Conservation (phyloP, 2,329 filamentous ascomycete species). For the Aspergillus sergii region DNA sequence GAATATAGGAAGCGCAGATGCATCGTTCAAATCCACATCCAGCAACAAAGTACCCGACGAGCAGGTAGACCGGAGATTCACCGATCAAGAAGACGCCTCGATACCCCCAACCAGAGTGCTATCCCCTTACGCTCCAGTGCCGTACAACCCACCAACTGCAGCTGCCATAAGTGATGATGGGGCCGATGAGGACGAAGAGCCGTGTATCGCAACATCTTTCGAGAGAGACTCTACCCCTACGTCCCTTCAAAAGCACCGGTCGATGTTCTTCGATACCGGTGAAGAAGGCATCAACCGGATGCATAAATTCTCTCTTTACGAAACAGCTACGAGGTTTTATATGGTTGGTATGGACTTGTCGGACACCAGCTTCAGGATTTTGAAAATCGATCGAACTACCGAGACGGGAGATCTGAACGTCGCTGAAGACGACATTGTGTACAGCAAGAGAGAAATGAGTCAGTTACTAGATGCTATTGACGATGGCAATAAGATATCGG, state of each 20-base stretch:
- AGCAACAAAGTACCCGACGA: conserved; percentile 20
- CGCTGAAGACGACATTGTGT: conserved; percentile 92
- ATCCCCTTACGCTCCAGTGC: conserved; percentile 30
- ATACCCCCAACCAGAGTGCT: conserved; percentile 18
- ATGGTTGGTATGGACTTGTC: conserved; percentile 90
- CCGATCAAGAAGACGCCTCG: conserved; percentile 22
- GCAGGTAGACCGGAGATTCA: conserved; percentile 16
- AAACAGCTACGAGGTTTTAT: conserved; percentile 91
- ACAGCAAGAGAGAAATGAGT: conserved; percentile 89
- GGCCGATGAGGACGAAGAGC: conserved; percentile 47
- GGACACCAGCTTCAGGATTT: conserved; percentile 82
- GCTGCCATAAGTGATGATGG: conserved; percentile 34
- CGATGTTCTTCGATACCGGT: conserved; percentile 37
- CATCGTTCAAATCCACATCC: conserved; percentile 14
- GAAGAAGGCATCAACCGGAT: conserved; percentile 63
- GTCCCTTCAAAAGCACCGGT: conserved; percentile 41
- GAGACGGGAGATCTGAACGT: conserved; percentile 78
- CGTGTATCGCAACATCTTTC: conserved; percentile 48
- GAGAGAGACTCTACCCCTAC: conserved; percentile 44
- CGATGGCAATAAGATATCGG: conserved; percentile 87
- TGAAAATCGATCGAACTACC: conserved; percentile 91
- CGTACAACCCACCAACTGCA: conserved; percentile 37
- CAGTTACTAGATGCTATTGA: conserved; percentile 92
- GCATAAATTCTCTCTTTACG: conserved; percentile 98
- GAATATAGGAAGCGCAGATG: conserved; percentile 10